Base-by-base conservation (phyloP, 2,329 filamentous ascomycete species). In the Zasmidium citrigriseum region DNA sequence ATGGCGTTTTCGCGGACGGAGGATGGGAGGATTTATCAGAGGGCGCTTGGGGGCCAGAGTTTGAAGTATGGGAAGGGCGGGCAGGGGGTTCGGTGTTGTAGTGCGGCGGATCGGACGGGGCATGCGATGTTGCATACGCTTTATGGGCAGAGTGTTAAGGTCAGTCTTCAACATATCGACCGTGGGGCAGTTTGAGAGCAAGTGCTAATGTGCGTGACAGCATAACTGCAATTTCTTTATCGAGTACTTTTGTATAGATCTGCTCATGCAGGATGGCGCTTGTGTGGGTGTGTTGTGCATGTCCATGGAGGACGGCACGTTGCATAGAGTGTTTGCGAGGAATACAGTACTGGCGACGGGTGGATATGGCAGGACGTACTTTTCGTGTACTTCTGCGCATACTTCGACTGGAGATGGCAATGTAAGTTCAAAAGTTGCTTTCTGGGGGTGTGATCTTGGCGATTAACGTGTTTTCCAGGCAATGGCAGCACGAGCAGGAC, bases 1-100 rank as follows among this genome's bases (percentile, higher is more conserved):
- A 81, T 82, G 75, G 78, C 82, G 0, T 83, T 83, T 60, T 81
- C 78, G n/a, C 67, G 78, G 9, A 81, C 78, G 1, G 64, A 67
- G 11, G 74, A 78, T 47, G 78, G 78, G 14, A 75, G 65, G 20
- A 80, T 80, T 52, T 81, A 81, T 61, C 79, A 81, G 62, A 71
- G 79, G 29, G 78, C 79, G 12, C 66, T 82, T 4, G 78, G 79
- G 16, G 79, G 79, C 1, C 79, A 81, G 68, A 77, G 74, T 38
- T 65, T 79, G 55, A 69, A 78, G 18, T 81, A 73, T 67, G 79
- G 79, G 2, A 78, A 76, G 52, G 79, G 79, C 1, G 79, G 79
- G 0, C 79, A 81, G 67, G 79, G 77, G 7, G 80, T 80, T 61
- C 66, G 78, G 47, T 79, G 77, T 22, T 78, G 77, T 27, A 77